These are phyloP conservation scores for Petrea volubilis DNA, from an alignment of 257 asterid species.

Conservation along the genomic window DNA sequence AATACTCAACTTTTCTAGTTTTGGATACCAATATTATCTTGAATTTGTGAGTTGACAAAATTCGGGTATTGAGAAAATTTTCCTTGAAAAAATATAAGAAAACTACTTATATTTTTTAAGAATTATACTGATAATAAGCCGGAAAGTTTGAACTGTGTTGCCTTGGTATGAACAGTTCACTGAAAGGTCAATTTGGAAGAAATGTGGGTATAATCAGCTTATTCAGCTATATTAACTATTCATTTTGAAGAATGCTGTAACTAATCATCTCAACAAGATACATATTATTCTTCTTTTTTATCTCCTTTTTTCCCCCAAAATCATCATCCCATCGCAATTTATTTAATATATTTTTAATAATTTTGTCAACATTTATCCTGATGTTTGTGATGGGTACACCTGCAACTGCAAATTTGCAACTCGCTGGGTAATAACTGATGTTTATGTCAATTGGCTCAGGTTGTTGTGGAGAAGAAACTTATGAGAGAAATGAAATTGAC, in stretches of 20 bases:
- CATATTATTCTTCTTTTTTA: too few relatives aligned
- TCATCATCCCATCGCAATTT: too few relatives aligned
- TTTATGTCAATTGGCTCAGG: slow-evolving; percentile 48
- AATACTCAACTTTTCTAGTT: too few relatives aligned
- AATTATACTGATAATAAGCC: slow-evolving; percentile 4
- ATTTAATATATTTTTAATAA: too few relatives aligned
- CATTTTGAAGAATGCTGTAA: neutral
- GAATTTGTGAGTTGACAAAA: too few relatives aligned
- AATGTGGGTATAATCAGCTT: too few relatives aligned
- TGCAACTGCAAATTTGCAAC: neutral
- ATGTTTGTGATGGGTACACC: slow-evolving; percentile 13
- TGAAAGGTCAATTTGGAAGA: neutral
- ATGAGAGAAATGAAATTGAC: slow-evolving; percentile 74
- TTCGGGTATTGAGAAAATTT: neutral
- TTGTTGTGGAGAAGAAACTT: slow-evolving; percentile 90
- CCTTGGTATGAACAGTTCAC: neutral
- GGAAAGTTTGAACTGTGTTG: too few relatives aligned
- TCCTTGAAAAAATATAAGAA: neutral
- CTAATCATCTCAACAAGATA: neutral
- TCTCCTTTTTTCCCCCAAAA: too few relatives aligned
- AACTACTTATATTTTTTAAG: too few relatives aligned
- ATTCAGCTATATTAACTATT: too few relatives aligned
- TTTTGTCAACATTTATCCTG: too few relatives aligned
- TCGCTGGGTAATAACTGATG: slow-evolving; percentile 1
- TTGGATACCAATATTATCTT: too few relatives aligned